Conservation (phyloP, 169 alveolate species). For the Babesia sp. region DNA sequence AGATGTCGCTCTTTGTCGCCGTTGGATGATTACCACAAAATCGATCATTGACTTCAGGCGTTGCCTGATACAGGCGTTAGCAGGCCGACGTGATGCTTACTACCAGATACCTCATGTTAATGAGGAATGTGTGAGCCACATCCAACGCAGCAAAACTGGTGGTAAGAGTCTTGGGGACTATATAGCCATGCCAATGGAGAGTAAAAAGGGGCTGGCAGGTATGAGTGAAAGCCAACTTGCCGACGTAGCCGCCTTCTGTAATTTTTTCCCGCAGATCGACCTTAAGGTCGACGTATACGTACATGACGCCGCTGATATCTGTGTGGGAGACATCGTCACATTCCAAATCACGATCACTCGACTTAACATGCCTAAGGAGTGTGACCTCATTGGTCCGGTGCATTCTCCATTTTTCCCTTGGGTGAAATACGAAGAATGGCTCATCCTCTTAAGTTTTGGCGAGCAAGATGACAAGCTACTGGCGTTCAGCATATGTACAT, state of each 20-base stretch:
- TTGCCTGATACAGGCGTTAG: slow-evolving; percentile 85
- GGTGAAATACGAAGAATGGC: slow-evolving; percentile 88
- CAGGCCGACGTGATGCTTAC: slow-evolving; percentile 77
- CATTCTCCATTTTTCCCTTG: slow-evolving; percentile 87
- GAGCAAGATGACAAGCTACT: slow-evolving; percentile 48
- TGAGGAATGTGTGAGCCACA: slow-evolving; percentile 71
- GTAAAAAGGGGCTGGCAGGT: slow-evolving; percentile 79
- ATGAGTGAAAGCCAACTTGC: slow-evolving; percentile 73
- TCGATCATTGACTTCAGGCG: slow-evolving; percentile 86
- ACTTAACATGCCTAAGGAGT: slow-evolving; percentile 73
- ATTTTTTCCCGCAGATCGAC: slow-evolving; percentile 74
- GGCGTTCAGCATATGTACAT: slow-evolving; percentile 69
- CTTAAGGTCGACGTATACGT: slow-evolving; percentile 80
- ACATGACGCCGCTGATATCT: slow-evolving; percentile 85
- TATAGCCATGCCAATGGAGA: slow-evolving; percentile 76
- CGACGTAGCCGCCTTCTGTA: slow-evolving; percentile 84
- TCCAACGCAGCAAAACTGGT: slow-evolving; percentile 79
- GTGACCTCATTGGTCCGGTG: slow-evolving; percentile 84
- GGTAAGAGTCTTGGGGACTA: slow-evolving; percentile 80
- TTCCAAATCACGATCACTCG: slow-evolving; percentile 80
- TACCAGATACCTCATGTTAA: slow-evolving; percentile 88
- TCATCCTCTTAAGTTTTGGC: slow-evolving; percentile 75
- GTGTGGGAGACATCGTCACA: slow-evolving; percentile 86
- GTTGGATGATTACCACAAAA: slow-evolving; percentile 80
- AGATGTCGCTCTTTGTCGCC: slow-evolving; percentile 81